These are phyloP conservation scores for Fusarium setosum DNA, from an alignment of 2,329 filamentous ascomycete species.

Conservation along the genomic window DNA sequence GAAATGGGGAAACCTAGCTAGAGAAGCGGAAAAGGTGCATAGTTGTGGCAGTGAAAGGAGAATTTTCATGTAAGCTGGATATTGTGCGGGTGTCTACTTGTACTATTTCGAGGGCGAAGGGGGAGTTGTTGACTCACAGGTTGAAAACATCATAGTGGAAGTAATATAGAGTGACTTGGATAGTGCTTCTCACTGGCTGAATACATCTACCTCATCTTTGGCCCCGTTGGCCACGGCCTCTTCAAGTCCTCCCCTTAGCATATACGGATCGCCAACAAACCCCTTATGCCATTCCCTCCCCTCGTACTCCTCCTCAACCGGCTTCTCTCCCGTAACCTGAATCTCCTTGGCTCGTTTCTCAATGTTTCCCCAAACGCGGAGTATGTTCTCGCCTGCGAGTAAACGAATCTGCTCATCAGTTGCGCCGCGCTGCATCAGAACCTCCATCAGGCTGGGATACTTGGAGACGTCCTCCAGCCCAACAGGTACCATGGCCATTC, in stretches of 20 bases:
- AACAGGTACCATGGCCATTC: slow-evolving; percentile 43
- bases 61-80: not conserved
- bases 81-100: not conserved
- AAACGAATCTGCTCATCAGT: slow-evolving; percentile 44
- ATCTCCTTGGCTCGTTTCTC: slow-evolving; percentile 42
- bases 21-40: slow-evolving; percentile 21
- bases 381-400: slow-evolving; percentile 44
- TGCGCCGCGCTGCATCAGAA: slow-evolving; percentile 45
- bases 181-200: not conserved
- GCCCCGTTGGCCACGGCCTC: slow-evolving; percentile 23
- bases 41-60: slow-evolving; percentile 17
- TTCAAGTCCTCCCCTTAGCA: slow-evolving; percentile 34
- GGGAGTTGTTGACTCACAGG: not conserved
- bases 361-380: slow-evolving; percentile 44
- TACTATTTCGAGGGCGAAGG: too few relatives aligned
- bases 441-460: slow-evolving; percentile 48
- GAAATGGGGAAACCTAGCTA: slow-evolving; percentile 15
- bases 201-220: slow-evolving; percentile 11
- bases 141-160: not conserved
- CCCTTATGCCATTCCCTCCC: slow-evolving; percentile 44
- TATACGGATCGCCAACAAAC: slow-evolving; percentile 38
- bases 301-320: slow-evolving; percentile 43
- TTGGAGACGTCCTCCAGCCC: slow-evolving; percentile 49
- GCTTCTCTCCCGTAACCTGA: slow-evolving; percentile 32
- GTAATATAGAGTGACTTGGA: too few relatives aligned